Conservation (phyloP, 2,329 filamentous ascomycete species). For the Fusarium tuaranense region DNA sequence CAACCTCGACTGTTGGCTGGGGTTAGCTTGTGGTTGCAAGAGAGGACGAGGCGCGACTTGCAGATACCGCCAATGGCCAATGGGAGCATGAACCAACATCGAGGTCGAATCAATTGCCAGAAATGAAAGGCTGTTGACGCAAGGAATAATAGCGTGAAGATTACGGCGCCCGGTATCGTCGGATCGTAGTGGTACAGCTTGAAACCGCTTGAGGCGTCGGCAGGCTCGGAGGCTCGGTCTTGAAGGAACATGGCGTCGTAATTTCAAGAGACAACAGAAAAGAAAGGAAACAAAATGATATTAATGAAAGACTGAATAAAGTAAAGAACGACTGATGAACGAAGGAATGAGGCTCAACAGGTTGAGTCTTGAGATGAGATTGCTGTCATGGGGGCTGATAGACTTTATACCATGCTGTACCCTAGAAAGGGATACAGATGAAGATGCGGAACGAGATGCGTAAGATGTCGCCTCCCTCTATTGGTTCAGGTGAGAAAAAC, state of each 20-base stretch:
- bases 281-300: background rate
- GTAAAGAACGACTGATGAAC: background rate
- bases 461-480: background rate
- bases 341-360: background rate
- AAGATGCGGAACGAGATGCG: background rate
- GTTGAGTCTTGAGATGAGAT: background rate
- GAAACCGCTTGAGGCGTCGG: background rate
- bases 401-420: background rate
- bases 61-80: background rate
- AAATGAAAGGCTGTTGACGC: background rate
- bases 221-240: background rate
- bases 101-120: background rate
- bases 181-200: conserved; percentile 3
- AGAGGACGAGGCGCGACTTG: background rate
- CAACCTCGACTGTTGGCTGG: background rate
- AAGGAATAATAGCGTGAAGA: background rate
- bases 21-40: background rate
- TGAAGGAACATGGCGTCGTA: background rate
- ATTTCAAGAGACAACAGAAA: background rate
- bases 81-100: background rate
- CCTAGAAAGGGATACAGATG: background rate
- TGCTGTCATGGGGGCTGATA: background rate
- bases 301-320: background rate
- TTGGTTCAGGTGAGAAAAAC: background rate
- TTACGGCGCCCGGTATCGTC: background rate